Percentiles rank a stretch among this genome's conserved stretches.
Conservation (phyloP, 805 yeast species). For the Komagataella pastoris region DNA sequence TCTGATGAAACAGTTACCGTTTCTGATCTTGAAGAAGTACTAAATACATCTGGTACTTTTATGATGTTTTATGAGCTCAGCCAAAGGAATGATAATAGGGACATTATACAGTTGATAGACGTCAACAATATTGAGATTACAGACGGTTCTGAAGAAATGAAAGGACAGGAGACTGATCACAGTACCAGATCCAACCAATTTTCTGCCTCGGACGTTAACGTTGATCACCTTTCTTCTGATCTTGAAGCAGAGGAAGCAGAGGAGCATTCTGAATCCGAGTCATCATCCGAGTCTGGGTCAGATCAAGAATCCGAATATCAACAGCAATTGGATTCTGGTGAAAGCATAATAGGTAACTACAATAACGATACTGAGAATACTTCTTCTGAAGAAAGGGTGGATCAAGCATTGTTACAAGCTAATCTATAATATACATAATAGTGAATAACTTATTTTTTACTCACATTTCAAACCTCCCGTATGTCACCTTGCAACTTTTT, state of each 20-base stretch:
- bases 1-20: slow-evolving; percentile 82
- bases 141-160: slow-evolving; percentile 1
- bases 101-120: slow-evolving; percentile 8
- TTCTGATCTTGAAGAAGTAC: slow-evolving; percentile 70
- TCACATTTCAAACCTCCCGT: not conserved
- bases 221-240: not conserved
- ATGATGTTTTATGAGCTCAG: slow-evolving; percentile 77
- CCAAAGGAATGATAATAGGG: slow-evolving; percentile 14
- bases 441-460: not conserved
- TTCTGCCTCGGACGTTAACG: not conserved
- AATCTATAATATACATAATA: not conserved
- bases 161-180: not conserved
- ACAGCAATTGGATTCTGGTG: not conserved
- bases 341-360: not conserved
- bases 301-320: not conserved
- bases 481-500: not conserved
- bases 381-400: not conserved
- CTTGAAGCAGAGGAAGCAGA: not conserved
- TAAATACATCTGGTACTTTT: slow-evolving; percentile 75
- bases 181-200: not conserved
- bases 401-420: not conserved
- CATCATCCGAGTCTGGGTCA: not conserved
- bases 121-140: not conserved
- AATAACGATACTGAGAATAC: not conserved
- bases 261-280: not conserved